Evolutionary conservation across 805 yeast genomes (phyloP).

Genomic region (Candida peoriensis): DNA sequence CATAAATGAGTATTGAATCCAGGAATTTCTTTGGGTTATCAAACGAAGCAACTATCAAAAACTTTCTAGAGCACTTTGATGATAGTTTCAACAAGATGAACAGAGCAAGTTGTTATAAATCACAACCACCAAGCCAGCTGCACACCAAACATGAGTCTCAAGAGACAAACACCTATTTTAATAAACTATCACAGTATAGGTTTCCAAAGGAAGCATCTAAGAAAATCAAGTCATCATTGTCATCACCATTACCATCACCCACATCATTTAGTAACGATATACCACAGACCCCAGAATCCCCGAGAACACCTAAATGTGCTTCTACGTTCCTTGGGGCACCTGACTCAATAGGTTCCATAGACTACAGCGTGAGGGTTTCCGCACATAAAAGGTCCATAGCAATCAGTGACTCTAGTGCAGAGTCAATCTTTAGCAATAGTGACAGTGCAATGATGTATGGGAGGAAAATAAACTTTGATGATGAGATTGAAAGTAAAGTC

Average conservation of each 20-base stretch:
- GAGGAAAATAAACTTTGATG: not conserved
- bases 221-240: not conserved
- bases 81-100: not conserved
- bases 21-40: not conserved
- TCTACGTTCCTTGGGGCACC: too few species aligned
- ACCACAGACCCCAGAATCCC: too few species aligned
- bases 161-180: slow-evolving; percentile 1
- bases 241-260: slow-evolving; percentile 1
- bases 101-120: slow-evolving; percentile 3
- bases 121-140: not conserved
- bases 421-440: slow-evolving; percentile 11
- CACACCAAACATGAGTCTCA: not conserved
- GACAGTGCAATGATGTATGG: not conserved
- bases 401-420: slow-evolving; percentile 9
- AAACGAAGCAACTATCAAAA: too few species aligned
- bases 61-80: too few species aligned
- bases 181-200: slow-evolving; percentile 8
- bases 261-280: too few species aligned
- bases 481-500: too few species aligned
- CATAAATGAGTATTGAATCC: not conserved
- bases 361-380: not conserved
- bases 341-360: too few species aligned
- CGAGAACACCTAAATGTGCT: too few species aligned
- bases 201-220: slow-evolving; percentile 7
- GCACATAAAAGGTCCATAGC: slow-evolving; percentile 10